Evolutionary conservation across 2,329 filamentous ascomycete genomes (phyloP).

Genomic region (Diplocarpon rosae): DNA sequence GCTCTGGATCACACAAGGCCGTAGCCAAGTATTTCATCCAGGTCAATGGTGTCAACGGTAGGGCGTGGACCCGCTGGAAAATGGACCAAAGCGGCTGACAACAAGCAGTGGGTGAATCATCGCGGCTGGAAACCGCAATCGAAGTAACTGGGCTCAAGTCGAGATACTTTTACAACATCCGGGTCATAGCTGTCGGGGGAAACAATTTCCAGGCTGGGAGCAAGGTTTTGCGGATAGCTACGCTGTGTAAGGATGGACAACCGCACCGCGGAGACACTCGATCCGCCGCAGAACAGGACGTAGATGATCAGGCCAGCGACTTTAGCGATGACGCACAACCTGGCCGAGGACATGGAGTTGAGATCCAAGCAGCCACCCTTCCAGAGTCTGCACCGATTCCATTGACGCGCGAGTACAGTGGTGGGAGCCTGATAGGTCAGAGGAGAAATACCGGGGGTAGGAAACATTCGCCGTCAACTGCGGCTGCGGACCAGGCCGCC

Average conservation of each 20-base stretch:
- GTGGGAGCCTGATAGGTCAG: conserved; percentile 36
- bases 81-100: conserved; percentile 14
- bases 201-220: conserved; percentile 91
- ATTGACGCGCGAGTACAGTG: conserved; percentile 55
- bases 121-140: conserved; percentile 72
- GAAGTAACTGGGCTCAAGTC: conserved; percentile 82
- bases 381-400: conserved; percentile 46
- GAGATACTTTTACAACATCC: conserved; percentile 83
- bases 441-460: conserved; percentile 62
- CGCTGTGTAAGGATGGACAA: conserved; percentile 53
- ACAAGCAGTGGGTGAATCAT: conserved; percentile 67
- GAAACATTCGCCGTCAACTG: conserved; percentile 62
- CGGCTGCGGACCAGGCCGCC: conserved; percentile 22
- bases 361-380: conserved; percentile 49
- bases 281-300: conserved; percentile 43
- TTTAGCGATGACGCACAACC: conserved; percentile 35
- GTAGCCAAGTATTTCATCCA: conserved; percentile 79
- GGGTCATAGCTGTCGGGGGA: conserved; percentile 81
- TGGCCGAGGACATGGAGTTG: conserved; percentile 36
- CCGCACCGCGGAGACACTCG: conserved; percentile 47
- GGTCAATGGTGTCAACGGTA: conserved; percentile 85
- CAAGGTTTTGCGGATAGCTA: conserved; percentile 72
- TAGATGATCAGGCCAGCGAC: conserved; percentile 39
- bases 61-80: conserved; percentile 22
- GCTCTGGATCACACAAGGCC: conserved; percentile 49